A percentile compares a stretch with the other conserved stretches of the same genome.
These are phyloP conservation scores for Phytopythium mirpurense DNA, from an alignment of 352 stramenopile species.

Conservation along the genomic window DNA sequence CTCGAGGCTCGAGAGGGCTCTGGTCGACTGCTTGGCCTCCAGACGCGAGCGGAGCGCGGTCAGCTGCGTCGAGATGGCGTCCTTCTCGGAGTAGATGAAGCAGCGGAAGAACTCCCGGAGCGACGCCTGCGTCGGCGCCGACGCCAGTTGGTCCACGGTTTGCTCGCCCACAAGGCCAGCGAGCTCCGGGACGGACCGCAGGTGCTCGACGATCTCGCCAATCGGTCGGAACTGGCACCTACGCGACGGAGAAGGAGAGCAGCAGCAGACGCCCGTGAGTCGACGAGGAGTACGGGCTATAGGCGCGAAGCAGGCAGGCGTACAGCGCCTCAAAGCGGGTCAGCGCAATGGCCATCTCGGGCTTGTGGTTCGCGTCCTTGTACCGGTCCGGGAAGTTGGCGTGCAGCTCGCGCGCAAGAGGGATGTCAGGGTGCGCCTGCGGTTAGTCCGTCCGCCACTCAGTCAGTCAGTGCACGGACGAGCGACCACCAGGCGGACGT, in stretches of 20 bases:
- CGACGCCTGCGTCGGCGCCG: conserved; percentile 27
- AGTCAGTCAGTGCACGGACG: not conserved
- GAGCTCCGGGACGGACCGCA: conserved; percentile 90
- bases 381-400: conserved; percentile 90
- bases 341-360: conserved; percentile 98
- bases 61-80: conserved; percentile 70
- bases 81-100: conserved; percentile 72
- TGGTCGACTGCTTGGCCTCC: conserved; percentile 14
- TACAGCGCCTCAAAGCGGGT: conserved; percentile 95
- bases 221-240: conserved; percentile 92
- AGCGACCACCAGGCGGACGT: not conserved
- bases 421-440: conserved; percentile 78
- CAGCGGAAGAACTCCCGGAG: conserved; percentile 71
- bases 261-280: not conserved
- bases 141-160: conserved; percentile 30
- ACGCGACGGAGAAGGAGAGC: too few species aligned
- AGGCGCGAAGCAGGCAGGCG: conserved; percentile 6
- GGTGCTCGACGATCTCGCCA: conserved; percentile 87
- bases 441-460: too few species aligned
- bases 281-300: too few species aligned
- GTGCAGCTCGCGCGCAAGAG: conserved; percentile 77
- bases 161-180: conserved; percentile 47
- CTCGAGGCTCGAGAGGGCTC: conserved; percentile 40
- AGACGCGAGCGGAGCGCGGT: conserved; percentile 76
- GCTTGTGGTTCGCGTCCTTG: conserved; percentile 99